A percentile compares a stretch with the other conserved stretches of the same genome.
These are phyloP conservation scores for Carpinus fangiana DNA, from an alignment of 306 rosid genomes.

Conservation along the genomic window DNA sequence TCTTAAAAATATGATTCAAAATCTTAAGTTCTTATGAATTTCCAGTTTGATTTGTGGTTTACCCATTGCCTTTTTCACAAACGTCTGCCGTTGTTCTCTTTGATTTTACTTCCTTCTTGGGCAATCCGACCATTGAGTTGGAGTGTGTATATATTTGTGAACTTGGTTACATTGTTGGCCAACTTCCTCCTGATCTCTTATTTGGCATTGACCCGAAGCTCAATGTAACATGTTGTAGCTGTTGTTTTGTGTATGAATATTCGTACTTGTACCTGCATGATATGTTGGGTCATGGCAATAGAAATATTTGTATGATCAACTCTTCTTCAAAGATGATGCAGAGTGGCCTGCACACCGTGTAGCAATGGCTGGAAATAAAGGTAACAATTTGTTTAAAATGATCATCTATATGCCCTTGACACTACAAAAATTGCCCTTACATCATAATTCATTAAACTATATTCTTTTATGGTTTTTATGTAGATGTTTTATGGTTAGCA, in stretches of 20 bases:
- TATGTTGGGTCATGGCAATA: neutral
- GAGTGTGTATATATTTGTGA: neutral
- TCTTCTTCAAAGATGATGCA: neutral
- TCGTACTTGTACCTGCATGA: neutral
- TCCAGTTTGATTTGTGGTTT: neutral
- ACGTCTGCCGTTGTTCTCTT: neutral
- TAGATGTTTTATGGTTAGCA: neutral
- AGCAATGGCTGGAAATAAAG: neutral
- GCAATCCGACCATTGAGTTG: neutral
- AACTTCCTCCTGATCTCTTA: neutral
- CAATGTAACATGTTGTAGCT: neutral
- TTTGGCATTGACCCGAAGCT: neutral
- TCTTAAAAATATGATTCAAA: neutral
- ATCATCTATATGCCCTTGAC: neutral
- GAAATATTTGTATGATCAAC: neutral
- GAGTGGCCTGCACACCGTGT: neutral
- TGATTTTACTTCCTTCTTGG: neutral
- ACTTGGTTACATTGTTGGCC: neutral
- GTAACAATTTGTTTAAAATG: neutral
- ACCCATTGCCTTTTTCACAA: neutral
- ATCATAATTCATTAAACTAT: neutral
- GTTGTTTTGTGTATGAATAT: neutral
- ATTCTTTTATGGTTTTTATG: neutral
- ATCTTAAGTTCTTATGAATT: neutral
- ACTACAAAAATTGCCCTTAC: neutral